Evolutionary conservation across 768 basidiomycete species (phyloP), one percentile per base, ranked within the genome.

Genomic region (Hypholoma sublateritium): DNA sequence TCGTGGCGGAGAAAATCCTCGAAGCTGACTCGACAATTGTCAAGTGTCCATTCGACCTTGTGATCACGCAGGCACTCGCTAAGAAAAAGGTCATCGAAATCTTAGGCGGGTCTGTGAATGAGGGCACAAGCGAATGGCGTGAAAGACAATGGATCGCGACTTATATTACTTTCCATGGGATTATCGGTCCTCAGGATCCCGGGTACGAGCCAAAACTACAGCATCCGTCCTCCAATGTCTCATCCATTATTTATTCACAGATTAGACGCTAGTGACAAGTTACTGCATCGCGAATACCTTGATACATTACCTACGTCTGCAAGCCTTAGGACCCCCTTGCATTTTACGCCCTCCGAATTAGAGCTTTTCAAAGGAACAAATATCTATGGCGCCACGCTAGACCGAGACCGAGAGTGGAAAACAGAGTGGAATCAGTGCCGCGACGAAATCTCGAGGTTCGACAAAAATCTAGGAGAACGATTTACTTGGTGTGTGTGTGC

Each of bases 331-430:
- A 95, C 95, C 0, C 82, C 94, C 0, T 75, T 94, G 12, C 85
- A 90, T 60, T 97, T 93, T 66, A 81, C 81, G 0, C 46, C 67
- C 0, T 51, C 65, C 14, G 95, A 98, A 67, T 71, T 86, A 16
- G 77, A 83, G 17, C 67, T 85, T 9, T 80, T 97, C 50, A 76
- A 79, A 51, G 94, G 93, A 0, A 90, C 89, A 2, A 95, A 95
- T 68, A 66, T 98, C 2, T 84, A 85, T 60, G 86, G 88, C 2
- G 94, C 93, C 0, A 86, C 90, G 0, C 52, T 79, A 12, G 89
- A 94, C 59, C 82, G 93, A 1, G 70, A 79, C 59, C 70, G 71
- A 3, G 80, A 79, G 4, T 91, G 89, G 88, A 72, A 73, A 53
- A 60, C 63, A 0, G 91, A 95, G 66, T 90, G 86, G 84, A 62